phyloP scores from a whole-genome alignment of 78 protist genomes.

The Paratrimastix pyriformis region DNA sequence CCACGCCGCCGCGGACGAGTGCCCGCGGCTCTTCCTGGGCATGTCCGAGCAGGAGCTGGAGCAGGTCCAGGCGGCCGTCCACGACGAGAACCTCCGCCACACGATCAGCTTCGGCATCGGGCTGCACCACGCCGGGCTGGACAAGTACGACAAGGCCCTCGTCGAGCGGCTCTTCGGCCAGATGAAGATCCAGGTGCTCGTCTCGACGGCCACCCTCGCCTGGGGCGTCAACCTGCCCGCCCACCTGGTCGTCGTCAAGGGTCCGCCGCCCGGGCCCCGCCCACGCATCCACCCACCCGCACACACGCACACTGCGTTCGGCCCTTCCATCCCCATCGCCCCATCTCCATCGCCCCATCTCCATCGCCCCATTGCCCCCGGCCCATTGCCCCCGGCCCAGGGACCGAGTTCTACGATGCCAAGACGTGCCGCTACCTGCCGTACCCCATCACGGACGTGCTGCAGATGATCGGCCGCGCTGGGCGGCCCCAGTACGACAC shows the following conservation, averaged over 20 bases:
- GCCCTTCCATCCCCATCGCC: too few species aligned
- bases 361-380: too few species aligned
- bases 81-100: constrained; percentile 63
- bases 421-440: constrained; percentile 71
- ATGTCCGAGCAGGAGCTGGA: constrained; percentile 36
- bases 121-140: constrained; percentile 96
- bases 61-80: constrained; percentile 7
- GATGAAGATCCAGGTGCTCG: constrained; percentile 54
- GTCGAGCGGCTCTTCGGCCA: constrained; percentile 27
- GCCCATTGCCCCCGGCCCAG: too few species aligned
- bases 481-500: constrained; percentile 97
- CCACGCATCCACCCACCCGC: too few species aligned
- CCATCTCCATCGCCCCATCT: not conserved
- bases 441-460: constrained; percentile 88
- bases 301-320: too few species aligned
- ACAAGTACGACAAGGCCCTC: constrained; percentile 51
- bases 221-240: constrained; percentile 99
- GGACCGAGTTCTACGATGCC: constrained; percentile 68
- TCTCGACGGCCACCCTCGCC: constrained; percentile 96
- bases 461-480: constrained; percentile 99
- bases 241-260: constrained; percentile 94
- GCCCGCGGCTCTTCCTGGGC: constrained; percentile 49
- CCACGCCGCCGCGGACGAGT: constrained; percentile 47
- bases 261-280: too few species aligned
- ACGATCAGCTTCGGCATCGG: constrained; percentile 90